Conservation (phyloP, 2,329 filamentous ascomycete genomes). For the Cordyceps javanica region DNA sequence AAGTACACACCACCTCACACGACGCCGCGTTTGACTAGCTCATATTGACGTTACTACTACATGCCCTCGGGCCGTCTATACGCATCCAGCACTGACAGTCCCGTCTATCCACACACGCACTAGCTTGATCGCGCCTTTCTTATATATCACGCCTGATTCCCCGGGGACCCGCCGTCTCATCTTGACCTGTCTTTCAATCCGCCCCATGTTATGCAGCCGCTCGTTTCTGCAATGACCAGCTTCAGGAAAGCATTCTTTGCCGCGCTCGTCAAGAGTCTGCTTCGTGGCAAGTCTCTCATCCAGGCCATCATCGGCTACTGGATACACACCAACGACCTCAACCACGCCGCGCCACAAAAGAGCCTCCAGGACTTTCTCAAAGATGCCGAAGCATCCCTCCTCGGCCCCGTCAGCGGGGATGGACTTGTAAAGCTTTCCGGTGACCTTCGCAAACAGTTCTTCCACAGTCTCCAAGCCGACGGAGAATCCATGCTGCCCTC, state of each 20-base stretch:
- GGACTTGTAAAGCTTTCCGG: constrained; percentile 41
- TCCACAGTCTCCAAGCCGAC: constrained; percentile 45
- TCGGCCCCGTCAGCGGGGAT: constrained; percentile 40
- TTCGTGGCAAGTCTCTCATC: constrained; percentile 53
- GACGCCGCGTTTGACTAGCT: constrained; percentile 6
- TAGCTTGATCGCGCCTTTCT: constrained; percentile 15
- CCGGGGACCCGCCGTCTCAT: constrained; percentile 13
- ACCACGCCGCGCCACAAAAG: constrained; percentile 21
- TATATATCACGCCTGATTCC: constrained; percentile 12
- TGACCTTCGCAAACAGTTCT: constrained; percentile 49
- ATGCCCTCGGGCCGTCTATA: constrained; percentile 14
- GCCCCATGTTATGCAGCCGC: constrained; percentile 39
- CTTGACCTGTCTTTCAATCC: not conserved
- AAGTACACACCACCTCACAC: constrained; percentile 1
- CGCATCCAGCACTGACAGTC: constrained; percentile 15
- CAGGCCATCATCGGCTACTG: constrained; percentile 52
- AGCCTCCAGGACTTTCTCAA: constrained; percentile 47
- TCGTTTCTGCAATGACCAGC: constrained; percentile 52
- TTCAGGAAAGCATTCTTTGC: constrained; percentile 49
- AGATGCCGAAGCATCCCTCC: constrained; percentile 48
- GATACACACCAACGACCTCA: constrained; percentile 36
- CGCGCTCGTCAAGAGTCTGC: constrained; percentile 50
- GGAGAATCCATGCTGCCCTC: constrained; percentile 59
- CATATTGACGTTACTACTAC: constrained; percentile 14
- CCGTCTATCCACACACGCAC: constrained; percentile 12